These are phyloP conservation scores for Saxophila tyrrhenica DNA, from an alignment of 495 filamentous ascomycete species.

Conservation along the genomic window DNA sequence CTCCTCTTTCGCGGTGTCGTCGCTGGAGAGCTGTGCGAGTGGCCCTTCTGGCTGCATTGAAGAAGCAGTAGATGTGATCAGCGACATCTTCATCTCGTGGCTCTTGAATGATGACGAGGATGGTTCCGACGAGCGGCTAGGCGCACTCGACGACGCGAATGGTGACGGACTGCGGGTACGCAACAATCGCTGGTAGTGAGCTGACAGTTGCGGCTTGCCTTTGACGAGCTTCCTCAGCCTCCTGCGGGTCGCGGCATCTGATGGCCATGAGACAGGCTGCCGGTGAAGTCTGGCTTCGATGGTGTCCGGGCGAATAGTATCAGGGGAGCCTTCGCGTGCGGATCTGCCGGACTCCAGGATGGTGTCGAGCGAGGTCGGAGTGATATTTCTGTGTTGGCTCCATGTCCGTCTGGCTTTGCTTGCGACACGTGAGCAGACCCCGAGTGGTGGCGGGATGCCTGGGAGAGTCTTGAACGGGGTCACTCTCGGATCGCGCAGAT, in stretches of 20 bases:
- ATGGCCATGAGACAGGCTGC: conserved; percentile 60
- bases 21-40: conserved; percentile 49
- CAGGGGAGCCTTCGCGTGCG: conserved; percentile 27
- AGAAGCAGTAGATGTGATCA: conserved; percentile 67
- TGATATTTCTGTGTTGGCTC: conserved; percentile 34
- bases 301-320: conserved; percentile 38
- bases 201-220: conserved; percentile 54
- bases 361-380: conserved; percentile 5
- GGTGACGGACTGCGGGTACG: conserved; percentile 66
- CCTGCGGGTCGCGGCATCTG: conserved; percentile 64
- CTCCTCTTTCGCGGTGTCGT: conserved; percentile 18
- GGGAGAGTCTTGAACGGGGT: conserved; percentile 90
- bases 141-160: conserved; percentile 36
- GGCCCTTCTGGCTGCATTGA: conserved; percentile 64
- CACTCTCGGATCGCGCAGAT: conserved; percentile 81
- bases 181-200: conserved; percentile 59
- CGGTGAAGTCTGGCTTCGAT: conserved; percentile 28
- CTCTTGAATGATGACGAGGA: conserved; percentile 43
- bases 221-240: conserved; percentile 77
- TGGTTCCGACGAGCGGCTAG: conserved; percentile 19
- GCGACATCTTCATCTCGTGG: conserved; percentile 74
- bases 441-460: conserved; percentile 73
- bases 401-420: conserved; percentile 76
- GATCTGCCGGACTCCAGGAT: conserved; percentile 16
- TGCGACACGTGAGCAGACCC: conserved; percentile 80